A percentile compares a stretch with the other conserved stretches of the same genome.
Evolutionary conservation across 148 eudicot species (phyloP).

Genomic region (Rheum nobile): DNA sequence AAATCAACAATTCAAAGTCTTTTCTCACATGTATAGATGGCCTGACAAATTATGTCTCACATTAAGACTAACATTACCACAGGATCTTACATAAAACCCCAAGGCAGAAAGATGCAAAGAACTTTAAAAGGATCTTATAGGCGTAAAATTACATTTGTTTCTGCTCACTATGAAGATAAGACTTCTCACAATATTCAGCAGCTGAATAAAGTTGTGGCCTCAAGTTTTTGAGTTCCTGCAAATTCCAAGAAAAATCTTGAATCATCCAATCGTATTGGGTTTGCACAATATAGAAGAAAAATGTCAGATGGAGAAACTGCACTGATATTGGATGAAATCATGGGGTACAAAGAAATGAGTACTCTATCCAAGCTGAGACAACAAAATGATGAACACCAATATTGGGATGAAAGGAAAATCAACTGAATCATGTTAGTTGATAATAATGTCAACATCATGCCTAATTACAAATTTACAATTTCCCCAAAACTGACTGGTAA

Average conservation of each 20-base stretch:
- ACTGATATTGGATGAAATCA: neutral
- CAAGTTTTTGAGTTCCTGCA: slow-evolving; percentile 8
- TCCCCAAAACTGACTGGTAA: neutral
- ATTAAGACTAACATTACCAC: neutral
- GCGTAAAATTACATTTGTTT: neutral
- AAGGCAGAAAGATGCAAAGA: neutral
- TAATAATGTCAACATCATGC: neutral
- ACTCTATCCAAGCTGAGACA: neutral
- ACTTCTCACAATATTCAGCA: slow-evolving; percentile 8
- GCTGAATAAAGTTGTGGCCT: slow-evolving; percentile 8
- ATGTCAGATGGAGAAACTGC: neutral
- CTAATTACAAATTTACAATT: neutral
- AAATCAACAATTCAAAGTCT: neutral
- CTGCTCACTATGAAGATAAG: slow-evolving; percentile 7
- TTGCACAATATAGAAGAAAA: neutral
- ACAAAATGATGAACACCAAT: too few species aligned
- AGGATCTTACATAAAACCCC: neutral
- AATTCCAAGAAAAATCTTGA: neutral
- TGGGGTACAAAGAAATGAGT: neutral
- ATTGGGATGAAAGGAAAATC: neutral
- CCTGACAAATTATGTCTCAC: neutral
- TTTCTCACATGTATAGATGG: neutral
- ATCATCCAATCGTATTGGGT: neutral
- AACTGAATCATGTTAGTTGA: neutral
- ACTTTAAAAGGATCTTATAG: neutral